phyloP scores from a whole-genome alignment of 2,329 filamentous ascomycete species.

The Trichoderma endophyticum region DNA sequence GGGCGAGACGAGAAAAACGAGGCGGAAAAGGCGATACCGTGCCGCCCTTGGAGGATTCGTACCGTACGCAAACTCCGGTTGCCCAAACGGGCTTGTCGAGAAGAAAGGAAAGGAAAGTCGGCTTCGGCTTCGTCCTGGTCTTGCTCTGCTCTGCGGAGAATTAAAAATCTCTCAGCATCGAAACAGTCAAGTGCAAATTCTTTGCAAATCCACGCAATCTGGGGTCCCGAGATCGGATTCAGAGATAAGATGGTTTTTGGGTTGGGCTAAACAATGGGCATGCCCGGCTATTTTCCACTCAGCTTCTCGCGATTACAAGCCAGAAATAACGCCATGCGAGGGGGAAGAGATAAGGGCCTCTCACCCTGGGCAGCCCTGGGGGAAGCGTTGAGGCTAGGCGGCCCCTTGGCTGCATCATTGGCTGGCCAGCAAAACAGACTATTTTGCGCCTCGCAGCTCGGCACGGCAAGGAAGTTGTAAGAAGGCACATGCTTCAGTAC shows the following conservation, averaged over 20 bases:
- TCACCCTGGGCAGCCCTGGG: neutral
- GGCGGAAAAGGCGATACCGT: neutral
- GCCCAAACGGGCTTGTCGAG: neutral
- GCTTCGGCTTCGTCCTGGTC: neutral
- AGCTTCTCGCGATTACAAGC: constrained; percentile 14
- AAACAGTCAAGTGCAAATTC: neutral
- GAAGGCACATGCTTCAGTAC: neutral
- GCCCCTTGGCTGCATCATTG: constrained; percentile 8
- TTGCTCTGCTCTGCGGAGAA: neutral
- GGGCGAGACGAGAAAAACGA: neutral
- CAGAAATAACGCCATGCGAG: constrained; percentile 16
- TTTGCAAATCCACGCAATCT: neutral
- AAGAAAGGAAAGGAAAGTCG: neutral
- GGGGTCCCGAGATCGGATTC: constrained; percentile 10
- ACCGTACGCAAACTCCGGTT: neutral
- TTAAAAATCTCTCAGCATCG: neutral
- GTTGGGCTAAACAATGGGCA: neutral
- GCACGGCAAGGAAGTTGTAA: neutral
- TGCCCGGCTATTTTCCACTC: neutral
- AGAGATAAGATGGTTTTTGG: neutral
- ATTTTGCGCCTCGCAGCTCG: constrained; percentile 15
- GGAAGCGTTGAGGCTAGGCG: neutral
- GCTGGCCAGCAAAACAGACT: constrained; percentile 3
- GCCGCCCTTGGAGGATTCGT: neutral
- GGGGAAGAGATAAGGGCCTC: constrained; percentile 16